Evolutionary conservation across 768 basidiomycete genomes (phyloP).

Genomic region (Lentinula sp.): DNA sequence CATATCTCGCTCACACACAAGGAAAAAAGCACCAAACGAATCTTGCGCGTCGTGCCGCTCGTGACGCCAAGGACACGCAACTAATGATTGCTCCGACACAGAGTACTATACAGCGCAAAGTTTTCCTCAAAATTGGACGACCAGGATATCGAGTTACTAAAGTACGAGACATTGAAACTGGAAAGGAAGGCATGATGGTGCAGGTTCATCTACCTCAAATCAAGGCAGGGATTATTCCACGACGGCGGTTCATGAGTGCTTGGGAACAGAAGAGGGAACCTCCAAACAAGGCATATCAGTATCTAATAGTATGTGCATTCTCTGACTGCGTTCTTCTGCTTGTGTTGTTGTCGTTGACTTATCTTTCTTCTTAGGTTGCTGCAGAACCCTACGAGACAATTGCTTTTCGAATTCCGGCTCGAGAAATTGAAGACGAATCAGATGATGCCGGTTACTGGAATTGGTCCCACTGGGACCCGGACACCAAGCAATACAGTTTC

Average conservation of each 20-base stretch:
- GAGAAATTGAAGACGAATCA: conserved; percentile 93
- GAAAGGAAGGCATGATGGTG: conserved; percentile 96
- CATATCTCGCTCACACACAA: conserved; percentile 97
- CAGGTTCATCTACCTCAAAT: conserved; percentile 96
- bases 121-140: conserved; percentile 95
- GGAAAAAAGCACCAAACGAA: conserved; percentile 99
- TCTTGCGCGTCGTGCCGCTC: conserved; percentile 93
- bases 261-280: conserved; percentile 97
- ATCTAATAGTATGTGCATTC: conserved; percentile 75
- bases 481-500: conserved; percentile 97
- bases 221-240: conserved; percentile 76
- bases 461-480: conserved; percentile 99
- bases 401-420: conserved; percentile 96
- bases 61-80: conserved; percentile 91
- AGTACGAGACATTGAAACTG: conserved; percentile 84
- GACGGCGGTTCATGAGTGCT: conserved; percentile 92
- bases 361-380: conserved; percentile 60
- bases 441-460: conserved; percentile 90
- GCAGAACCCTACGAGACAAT: conserved; percentile 99
- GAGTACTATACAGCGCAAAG: conserved; percentile 79
- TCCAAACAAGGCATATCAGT: conserved; percentile 95
- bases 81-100: conserved; percentile 84
- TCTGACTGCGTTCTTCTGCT: neutral
- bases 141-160: conserved; percentile 97
- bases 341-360: conserved; percentile 13